phyloP scores from a whole-genome alignment of 805 yeast genomes.

The Starmerella powellii region DNA sequence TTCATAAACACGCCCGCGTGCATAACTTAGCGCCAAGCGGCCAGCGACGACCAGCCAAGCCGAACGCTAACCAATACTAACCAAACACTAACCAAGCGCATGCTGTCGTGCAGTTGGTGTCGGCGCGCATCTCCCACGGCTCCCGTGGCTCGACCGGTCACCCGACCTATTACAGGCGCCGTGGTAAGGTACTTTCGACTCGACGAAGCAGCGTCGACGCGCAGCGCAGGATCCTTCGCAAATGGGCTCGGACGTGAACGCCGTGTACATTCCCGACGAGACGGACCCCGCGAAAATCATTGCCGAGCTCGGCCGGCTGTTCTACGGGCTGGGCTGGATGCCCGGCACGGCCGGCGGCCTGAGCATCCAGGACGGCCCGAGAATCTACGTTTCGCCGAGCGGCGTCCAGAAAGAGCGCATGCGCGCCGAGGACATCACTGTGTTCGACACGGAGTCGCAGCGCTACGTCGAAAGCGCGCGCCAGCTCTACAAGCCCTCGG shows the following conservation, averaged over 20 bases:
- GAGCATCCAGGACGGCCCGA: conserved; percentile 48
- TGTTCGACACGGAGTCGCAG: conserved; percentile 44
- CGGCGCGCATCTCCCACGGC: too few relatives aligned
- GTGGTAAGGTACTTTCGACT: too few relatives aligned
- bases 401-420: conserved; percentile 90
- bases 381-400: conserved; percentile 77
- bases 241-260: conserved; percentile 25
- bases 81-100: too few relatives aligned
- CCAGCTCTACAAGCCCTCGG: conserved; percentile 63
- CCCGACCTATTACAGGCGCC: too few relatives aligned
- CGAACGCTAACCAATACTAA: too few relatives aligned
- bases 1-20: too few relatives aligned
- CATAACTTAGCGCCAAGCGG: too few relatives aligned
- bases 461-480: conserved; percentile 49
- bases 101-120: too few relatives aligned
- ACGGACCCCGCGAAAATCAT: conserved; percentile 74
- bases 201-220: too few relatives aligned
- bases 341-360: conserved; percentile 96
- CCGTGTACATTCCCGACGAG: conserved; percentile 32
- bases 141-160: too few relatives aligned
- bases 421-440: conserved; percentile 70
- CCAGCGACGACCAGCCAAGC: too few relatives aligned
- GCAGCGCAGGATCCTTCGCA: too few relatives aligned
- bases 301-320: conserved; percentile 64
- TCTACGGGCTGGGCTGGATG: conserved; percentile 79